These are phyloP conservation scores for Ramaria sp. DNA, from an alignment of 768 basidiomycete species.

Conservation along the genomic window DNA sequence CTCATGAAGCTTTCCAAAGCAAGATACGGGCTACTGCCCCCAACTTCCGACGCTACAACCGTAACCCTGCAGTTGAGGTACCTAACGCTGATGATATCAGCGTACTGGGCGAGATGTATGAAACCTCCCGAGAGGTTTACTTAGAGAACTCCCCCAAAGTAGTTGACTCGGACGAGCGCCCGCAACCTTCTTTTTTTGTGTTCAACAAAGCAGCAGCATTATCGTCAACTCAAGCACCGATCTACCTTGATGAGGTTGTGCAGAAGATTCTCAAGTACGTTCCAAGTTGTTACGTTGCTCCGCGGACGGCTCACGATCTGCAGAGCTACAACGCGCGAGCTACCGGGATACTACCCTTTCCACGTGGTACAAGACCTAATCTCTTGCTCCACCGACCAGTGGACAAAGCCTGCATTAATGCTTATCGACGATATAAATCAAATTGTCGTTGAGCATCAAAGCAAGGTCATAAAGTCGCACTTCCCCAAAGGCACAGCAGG, in stretches of 20 bases:
- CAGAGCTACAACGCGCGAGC: constrained; percentile 3
- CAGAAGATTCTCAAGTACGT: constrained; percentile 36
- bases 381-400: constrained; percentile 6
- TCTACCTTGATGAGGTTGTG: constrained; percentile 47
- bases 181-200: constrained; percentile 22
- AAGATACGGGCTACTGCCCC: constrained; percentile 46
- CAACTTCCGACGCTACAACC: constrained; percentile 41
- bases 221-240: constrained; percentile 16
- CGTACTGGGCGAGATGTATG: no score
- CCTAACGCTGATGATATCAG: neutral
- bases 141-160: no score
- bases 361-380: constrained; percentile 5
- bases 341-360: constrained; percentile 4
- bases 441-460: constrained; percentile 29
- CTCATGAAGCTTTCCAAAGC: constrained; percentile 35
- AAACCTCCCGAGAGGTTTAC: no score
- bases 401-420: constrained; percentile 26
- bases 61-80: constrained; percentile 8
- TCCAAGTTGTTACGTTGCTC: neutral
- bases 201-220: constrained; percentile 27
- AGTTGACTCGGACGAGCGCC: neutral
- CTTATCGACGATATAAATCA: constrained; percentile 33
- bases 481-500: constrained; percentile 47
- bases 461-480: constrained; percentile 33
- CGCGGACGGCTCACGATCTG: neutral